Evolutionary conservation across 129 eudicot species (phyloP), one percentile per base, ranked within the genome.

Genomic region (Artemisia tridentata): DNA sequence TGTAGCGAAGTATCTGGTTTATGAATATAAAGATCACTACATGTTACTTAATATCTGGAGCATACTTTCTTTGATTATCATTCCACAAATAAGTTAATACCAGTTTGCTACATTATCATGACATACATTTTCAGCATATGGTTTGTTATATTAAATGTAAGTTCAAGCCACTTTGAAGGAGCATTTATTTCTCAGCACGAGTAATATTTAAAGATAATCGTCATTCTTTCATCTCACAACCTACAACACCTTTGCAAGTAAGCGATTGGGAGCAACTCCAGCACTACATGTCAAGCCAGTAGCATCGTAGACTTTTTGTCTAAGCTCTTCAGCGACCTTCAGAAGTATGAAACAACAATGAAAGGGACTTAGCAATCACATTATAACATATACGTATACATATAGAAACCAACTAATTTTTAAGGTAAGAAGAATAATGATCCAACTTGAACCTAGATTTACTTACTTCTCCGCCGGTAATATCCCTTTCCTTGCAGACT

Each of bases 271-370:
- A 55, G 87, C 96, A 61, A 95, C 92, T 73, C 99, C 99, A 74
- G 96, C 97, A 87, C 99, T 95, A 79, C 99, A 95, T 23, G 99
- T 95, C 60, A 95, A 87, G 46, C 99, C 99, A 67, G 99, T 95
- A 81, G 88, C 96, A 72, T 72, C 76, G 67, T 69, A 73, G 54
- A 95, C 89, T 49, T 74, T 68, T 69, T 67, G 75, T 80, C 99
- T 85, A 57, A 95, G 86, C 82, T 95, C 99, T 78, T 90, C 92
- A 56, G 96, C 91, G 61, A 88, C 95, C 99, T 95, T 78, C 16
- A 68, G 16, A 27, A 62, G 62, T 54, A 17, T 7, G 14, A 50
- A 23, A 73, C 3, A 56, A 48, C 5, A 60, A 57, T 51, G 10
- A 41, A 34, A 57, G 45, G 19, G 61, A 60, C 9, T 77, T 57